phyloP scores from a whole-genome alignment of 192 early-diverging fungal genomes.

The Polychytrium aggregatum region DNA sequence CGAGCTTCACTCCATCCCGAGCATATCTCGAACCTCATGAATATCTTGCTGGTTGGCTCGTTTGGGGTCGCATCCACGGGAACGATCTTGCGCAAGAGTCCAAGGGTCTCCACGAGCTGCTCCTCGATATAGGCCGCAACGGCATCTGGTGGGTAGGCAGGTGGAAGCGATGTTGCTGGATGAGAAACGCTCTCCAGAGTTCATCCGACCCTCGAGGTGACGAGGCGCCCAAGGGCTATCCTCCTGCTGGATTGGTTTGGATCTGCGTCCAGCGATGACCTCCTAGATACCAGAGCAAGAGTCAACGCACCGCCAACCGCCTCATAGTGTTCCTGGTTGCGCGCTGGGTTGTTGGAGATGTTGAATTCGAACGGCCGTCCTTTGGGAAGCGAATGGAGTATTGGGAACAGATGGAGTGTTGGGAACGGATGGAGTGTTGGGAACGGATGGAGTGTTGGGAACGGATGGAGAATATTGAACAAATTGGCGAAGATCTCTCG shows the following conservation, averaged over 20 bases:
- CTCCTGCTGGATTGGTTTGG: too few species aligned
- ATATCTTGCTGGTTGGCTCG: constrained; percentile 11
- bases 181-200: too few species aligned
- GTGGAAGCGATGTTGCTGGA: too few species aligned
- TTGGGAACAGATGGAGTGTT: neutral
- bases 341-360: neutral
- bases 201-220: too few species aligned
- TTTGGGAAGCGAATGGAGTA: neutral
- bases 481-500: too few species aligned
- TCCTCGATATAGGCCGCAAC: constrained; percentile 3
- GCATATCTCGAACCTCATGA: neutral
- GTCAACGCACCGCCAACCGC: constrained; percentile 3
- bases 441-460: neutral
- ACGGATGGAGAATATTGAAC: too few species aligned
- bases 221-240: too few species aligned
- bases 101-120: neutral
- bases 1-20: neutral
- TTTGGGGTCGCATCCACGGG: constrained; percentile 7
- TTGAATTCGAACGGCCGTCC: constrained; percentile 9
- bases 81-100: constrained; percentile 1
- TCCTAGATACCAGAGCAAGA: neutral
- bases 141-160: neutral
- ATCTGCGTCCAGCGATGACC: too few species aligned
- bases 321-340: constrained; percentile 12
- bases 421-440: neutral